Conservation (phyloP, 2,329 filamentous ascomycete species). For the Huntiella moniliformis region DNA sequence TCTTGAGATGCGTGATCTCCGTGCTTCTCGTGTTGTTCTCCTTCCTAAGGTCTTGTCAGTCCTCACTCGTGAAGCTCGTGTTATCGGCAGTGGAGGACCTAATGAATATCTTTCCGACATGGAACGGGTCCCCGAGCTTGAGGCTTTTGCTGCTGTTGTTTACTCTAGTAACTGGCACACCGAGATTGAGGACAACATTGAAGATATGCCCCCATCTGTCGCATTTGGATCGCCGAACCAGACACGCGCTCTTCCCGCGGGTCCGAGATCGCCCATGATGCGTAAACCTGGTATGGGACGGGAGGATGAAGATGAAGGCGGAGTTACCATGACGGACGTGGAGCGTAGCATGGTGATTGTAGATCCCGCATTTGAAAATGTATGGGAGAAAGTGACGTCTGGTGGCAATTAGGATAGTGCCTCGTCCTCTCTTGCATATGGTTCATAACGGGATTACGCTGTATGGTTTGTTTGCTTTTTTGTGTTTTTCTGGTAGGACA, state of each 20-base stretch:
- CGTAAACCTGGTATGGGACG: conserved; percentile 8
- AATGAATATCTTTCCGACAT: conserved; percentile 57
- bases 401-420: conserved; percentile 4
- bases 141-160: conserved; percentile 71
- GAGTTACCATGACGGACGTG: conserved; percentile 30
- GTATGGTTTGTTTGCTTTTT: background rate
- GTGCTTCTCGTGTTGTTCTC: conserved; percentile 41
- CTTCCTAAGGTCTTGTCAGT: conserved; percentile 81
- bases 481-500: background rate
- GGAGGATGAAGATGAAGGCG: conserved; percentile 26
- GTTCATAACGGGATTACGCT: background rate
- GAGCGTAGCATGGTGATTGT: conserved; percentile 16
- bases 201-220: conserved; percentile 15
- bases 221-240: conserved; percentile 4
- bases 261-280: conserved; percentile 14
- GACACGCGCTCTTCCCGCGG: conserved; percentile 15
- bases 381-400: conserved; percentile 44
- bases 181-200: conserved; percentile 31
- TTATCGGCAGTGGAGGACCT: conserved; percentile 60
- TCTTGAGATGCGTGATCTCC: conserved; percentile 20
- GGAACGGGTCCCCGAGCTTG: conserved; percentile 56
- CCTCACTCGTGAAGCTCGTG: conserved; percentile 76
- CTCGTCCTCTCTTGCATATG: conserved; percentile 3
- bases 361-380: conserved; percentile 38
- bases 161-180: conserved; percentile 70